Evolutionary conservation across 495 filamentous ascomycete species (phyloP).

Genomic region (Penicillium manginii): DNA sequence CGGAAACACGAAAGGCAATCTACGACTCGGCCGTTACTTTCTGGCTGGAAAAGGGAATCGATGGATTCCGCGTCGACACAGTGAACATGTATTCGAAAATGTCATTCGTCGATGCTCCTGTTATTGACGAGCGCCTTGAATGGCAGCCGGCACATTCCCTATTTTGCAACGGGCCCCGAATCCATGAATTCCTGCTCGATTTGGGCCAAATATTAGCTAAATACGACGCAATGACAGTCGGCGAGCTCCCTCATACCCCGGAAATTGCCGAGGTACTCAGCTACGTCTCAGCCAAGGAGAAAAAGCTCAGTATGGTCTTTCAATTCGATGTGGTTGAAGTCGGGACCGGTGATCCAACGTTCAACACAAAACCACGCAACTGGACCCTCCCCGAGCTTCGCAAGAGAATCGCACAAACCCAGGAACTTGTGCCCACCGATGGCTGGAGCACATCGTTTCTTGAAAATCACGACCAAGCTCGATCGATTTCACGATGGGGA

Average conservation of each 20-base stretch:
- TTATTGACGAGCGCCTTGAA: slow-evolving; percentile 37
- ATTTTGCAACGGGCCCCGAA: slow-evolving; percentile 61
- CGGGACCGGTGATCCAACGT: slow-evolving; percentile 44
- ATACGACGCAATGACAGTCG: slow-evolving; percentile 55
- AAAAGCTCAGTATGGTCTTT: slow-evolving; percentile 60
- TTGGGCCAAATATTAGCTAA: slow-evolving; percentile 48
- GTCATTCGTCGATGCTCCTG: slow-evolving; percentile 45
- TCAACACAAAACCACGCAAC: slow-evolving; percentile 39
- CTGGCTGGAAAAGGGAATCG: slow-evolving; percentile 56
- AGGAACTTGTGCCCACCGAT: slow-evolving; percentile 50
- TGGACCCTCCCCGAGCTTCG: slow-evolving; percentile 49
- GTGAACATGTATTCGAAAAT: slow-evolving; percentile 59
- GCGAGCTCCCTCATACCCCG: slow-evolving; percentile 52
- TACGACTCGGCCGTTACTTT: slow-evolving; percentile 53
- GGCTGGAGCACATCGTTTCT: slow-evolving; percentile 56
- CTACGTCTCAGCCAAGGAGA: slow-evolving; percentile 47
- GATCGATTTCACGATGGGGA: slow-evolving; percentile 50
- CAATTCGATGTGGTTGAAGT: slow-evolving; percentile 56
- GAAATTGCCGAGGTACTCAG: slow-evolving; percentile 46
- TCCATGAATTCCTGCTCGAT: slow-evolving; percentile 57
- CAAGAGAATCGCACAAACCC: slow-evolving; percentile 37
- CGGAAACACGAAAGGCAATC: slow-evolving; percentile 49
- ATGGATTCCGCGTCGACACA: slow-evolving; percentile 61
- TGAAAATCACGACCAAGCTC: slow-evolving; percentile 47
- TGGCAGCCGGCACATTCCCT: slow-evolving; percentile 49